Evolutionary conservation across 2,329 filamentous ascomycete genomes (phyloP).

Genomic region (Torrubiellomyces zombiae): DNA sequence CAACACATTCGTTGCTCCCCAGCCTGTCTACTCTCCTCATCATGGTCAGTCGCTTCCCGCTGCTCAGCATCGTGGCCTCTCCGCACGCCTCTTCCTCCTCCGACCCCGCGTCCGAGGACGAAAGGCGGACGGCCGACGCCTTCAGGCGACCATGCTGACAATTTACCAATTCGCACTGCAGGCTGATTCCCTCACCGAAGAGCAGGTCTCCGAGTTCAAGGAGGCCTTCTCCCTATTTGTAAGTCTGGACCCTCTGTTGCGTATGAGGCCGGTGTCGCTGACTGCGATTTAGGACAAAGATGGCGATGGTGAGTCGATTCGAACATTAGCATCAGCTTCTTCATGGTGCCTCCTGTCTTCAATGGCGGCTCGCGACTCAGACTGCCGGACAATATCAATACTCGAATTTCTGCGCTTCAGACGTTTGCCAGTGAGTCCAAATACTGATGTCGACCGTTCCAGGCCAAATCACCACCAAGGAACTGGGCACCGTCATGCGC

Average conservation of each 20-base stretch:
- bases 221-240: conserved; percentile 99
- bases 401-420: background rate
- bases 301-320: conserved; percentile 75
- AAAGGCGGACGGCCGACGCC: no score
- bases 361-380: no score
- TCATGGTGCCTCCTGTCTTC: background rate
- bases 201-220: conserved; percentile 99
- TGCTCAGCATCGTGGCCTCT: background rate
- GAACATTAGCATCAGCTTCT: no score
- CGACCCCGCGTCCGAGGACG: background rate
- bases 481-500: conserved; percentile 80
- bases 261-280: conserved; percentile 2
- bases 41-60: conserved; percentile 3
- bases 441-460: conserved; percentile 5
- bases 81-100: conserved; percentile 1
- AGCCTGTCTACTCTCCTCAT: no score
- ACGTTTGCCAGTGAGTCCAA: background rate
- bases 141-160: no score
- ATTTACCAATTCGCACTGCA: conserved; percentile 21
- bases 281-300: conserved; percentile 57
- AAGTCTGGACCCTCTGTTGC: conserved; percentile 27
- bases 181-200: conserved; percentile 97
- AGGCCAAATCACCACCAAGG: conserved; percentile 88
- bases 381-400: background rate
- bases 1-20: no score